Evolutionary conservation across 768 basidiomycete species (phyloP).

Genomic region (Termitomyces sp.): DNA sequence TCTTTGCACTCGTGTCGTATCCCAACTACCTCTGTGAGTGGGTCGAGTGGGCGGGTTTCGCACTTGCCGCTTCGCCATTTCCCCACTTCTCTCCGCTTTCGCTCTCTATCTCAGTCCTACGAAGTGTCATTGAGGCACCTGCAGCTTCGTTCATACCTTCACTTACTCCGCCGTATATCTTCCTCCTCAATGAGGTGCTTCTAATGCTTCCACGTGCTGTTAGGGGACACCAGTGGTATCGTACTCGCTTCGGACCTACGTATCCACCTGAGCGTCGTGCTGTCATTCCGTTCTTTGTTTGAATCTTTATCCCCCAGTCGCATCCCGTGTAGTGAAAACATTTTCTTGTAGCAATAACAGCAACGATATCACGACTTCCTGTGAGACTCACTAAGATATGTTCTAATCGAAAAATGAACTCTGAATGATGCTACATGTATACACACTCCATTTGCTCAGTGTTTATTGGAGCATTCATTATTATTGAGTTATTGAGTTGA

Average conservation of each 20-base stretch:
- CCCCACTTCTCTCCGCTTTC: constrained; percentile 21
- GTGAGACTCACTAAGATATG: too few relatives aligned
- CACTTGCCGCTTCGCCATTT: constrained; percentile 62
- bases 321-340: background rate
- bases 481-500: too few relatives aligned
- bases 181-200: constrained; percentile 65
- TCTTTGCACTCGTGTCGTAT: constrained; percentile 78
- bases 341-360: background rate
- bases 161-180: constrained; percentile 74
- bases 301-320: background rate
- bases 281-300: constrained; percentile 67
- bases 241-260: constrained; percentile 58
- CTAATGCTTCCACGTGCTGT: constrained; percentile 81
- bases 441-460: too few relatives aligned
- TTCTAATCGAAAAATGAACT: too few relatives aligned
- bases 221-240: constrained; percentile 86
- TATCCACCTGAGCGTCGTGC: constrained; percentile 77
- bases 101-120: constrained; percentile 11
- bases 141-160: constrained; percentile 32
- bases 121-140: constrained; percentile 11
- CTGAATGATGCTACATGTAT: too few relatives aligned
- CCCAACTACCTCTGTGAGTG: constrained; percentile 96
- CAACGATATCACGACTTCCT: too few relatives aligned
- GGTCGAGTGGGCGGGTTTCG: constrained; percentile 90
- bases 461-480: too few relatives aligned